A percentile compares a stretch with the other conserved stretches of the same genome.
These are phyloP conservation scores for Hymenoscyphus fructigenus DNA, from an alignment of 2,329 filamentous ascomycete genomes.

Conservation along the genomic window DNA sequence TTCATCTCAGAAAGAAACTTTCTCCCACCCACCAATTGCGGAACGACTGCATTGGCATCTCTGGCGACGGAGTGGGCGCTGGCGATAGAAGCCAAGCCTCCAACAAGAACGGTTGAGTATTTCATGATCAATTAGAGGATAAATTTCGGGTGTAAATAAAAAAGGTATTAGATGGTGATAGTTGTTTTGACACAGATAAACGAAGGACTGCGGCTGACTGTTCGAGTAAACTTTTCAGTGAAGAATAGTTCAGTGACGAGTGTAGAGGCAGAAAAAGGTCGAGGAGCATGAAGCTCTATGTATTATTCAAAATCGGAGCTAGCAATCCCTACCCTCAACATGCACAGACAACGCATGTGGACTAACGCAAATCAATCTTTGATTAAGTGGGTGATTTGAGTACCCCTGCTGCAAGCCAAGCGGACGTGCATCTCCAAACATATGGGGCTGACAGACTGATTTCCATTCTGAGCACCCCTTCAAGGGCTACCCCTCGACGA, in stretches of 20 bases:
- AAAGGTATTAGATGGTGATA: neutral
- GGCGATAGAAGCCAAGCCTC: constrained; percentile 13
- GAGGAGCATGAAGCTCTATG: neutral
- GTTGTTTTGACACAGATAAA: constrained; percentile 17
- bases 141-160: neutral
- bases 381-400: neutral
- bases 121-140: constrained; percentile 3
- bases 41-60: constrained; percentile 20
- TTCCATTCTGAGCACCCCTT: neutral
- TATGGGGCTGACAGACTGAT: neutral
- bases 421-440: neutral
- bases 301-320: neutral
- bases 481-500: neutral
- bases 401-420: neutral
- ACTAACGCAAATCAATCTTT: neutral
- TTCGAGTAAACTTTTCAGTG: constrained; percentile 9
- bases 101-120: constrained; percentile 8
- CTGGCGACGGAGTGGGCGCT: constrained; percentile 25
- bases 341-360: neutral
- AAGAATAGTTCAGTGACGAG: constrained; percentile 12
- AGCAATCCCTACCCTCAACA: neutral
- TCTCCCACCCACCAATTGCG: constrained; percentile 29
- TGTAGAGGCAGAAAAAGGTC: neutral
- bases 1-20: constrained; percentile 31
- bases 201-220: constrained; percentile 20